A percentile compares a stretch with the other conserved stretches of the same genome.
Conservation (phyloP, 192 early-diverging fungal genomes). For the Borealophlyctis nickersoniae region DNA sequence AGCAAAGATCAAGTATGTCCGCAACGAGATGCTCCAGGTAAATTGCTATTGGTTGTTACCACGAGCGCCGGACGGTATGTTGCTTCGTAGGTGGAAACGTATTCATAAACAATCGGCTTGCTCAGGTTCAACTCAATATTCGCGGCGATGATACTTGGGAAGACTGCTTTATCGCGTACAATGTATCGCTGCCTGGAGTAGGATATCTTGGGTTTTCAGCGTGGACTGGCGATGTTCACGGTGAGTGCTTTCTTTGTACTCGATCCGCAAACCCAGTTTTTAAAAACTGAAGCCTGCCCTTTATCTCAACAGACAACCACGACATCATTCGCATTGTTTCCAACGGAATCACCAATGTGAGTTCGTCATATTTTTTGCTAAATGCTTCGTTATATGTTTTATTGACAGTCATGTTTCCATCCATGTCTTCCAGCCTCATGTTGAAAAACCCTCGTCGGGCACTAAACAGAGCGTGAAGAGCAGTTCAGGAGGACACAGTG, state of each 20-base stretch:
- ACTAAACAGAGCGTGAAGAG: neutral
- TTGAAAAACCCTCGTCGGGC: neutral
- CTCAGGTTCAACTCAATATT: slow-evolving; percentile 50
- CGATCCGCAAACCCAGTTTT: too few relatives aligned
- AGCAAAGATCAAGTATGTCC: slow-evolving; percentile 72
- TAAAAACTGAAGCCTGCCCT: too few relatives aligned
- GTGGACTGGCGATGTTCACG: slow-evolving; percentile 84
- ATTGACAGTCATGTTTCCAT: neutral
- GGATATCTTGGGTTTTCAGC: slow-evolving; percentile 91
- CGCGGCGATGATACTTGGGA: slow-evolving; percentile 67
- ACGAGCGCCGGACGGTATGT: slow-evolving; percentile 26
- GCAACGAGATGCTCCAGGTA: slow-evolving; percentile 53
- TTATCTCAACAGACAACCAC: slow-evolving; percentile 36
- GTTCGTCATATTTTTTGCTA: neutral
- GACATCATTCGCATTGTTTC: slow-evolving; percentile 36
- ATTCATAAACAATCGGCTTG: slow-evolving; percentile 45
- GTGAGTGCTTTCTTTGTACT: too few relatives aligned
- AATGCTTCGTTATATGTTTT: neutral
- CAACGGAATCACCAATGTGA: slow-evolving; percentile 38
- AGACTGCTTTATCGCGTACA: slow-evolving; percentile 76
- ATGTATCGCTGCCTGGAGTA: slow-evolving; percentile 73
- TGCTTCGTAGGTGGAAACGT: slow-evolving; percentile 44
- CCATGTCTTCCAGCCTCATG: slow-evolving; percentile 5
- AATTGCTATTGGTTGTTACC: too few relatives aligned
- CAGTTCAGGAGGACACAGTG: neutral